These are phyloP conservation scores for Cicer pinnatifidum DNA, from an alignment of 306 rosid species.

Conservation along the genomic window DNA sequence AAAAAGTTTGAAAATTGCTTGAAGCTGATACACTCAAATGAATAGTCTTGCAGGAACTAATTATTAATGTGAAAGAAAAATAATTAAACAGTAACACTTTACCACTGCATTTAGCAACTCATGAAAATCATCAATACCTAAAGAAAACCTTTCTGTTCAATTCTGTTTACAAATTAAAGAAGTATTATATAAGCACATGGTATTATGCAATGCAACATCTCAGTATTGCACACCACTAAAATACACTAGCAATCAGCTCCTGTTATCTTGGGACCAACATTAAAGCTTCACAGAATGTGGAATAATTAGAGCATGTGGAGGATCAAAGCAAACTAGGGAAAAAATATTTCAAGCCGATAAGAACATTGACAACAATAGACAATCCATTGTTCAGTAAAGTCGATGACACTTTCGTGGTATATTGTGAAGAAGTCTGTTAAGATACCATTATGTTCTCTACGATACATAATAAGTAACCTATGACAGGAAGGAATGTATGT, in stretches of 20 bases:
- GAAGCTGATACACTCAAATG: constrained; percentile 5
- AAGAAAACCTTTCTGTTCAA: constrained; percentile 17
- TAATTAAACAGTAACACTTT: constrained; percentile 7
- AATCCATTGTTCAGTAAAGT: constrained; percentile 12
- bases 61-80: neutral
- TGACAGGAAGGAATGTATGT: neutral
- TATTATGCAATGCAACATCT: constrained; percentile 19
- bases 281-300: neutral
- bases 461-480: constrained; percentile 30
- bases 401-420: neutral
- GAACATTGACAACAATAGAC: neutral
- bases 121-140: neutral
- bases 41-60: neutral
- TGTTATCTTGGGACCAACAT: constrained; percentile 5
- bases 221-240: neutral
- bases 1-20: constrained; percentile 6
- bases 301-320: constrained; percentile 12
- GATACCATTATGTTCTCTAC: constrained; percentile 28
- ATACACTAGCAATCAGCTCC: constrained; percentile 8
- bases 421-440: neutral
- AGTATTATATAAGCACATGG: constrained; percentile 4
- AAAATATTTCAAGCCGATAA: neutral
- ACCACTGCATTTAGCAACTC: constrained; percentile 1
- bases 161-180: neutral
- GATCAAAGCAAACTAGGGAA: constrained; percentile 8